Evolutionary conservation across 2,329 filamentous ascomycete genomes (phyloP).

Genomic region (Tolypocladium tropicale): DNA sequence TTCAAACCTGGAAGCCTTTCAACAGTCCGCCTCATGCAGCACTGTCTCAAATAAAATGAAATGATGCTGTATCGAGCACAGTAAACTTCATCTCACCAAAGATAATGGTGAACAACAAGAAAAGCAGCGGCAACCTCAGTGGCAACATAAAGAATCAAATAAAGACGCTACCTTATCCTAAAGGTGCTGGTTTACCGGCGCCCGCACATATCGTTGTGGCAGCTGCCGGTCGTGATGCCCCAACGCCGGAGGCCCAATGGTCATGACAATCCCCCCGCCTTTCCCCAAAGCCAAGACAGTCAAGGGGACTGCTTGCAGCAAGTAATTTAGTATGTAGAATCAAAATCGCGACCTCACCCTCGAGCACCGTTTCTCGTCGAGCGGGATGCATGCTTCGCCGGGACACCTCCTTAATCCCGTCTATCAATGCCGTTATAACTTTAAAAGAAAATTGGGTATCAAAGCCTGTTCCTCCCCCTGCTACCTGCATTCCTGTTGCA

Average conservation of each 20-base stretch:
- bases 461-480: background rate
- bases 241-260: conserved; percentile 8
- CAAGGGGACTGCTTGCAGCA: background rate
- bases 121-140: background rate
- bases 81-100: no score
- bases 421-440: conserved; percentile 2
- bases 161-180: conserved; percentile 7
- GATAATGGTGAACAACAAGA: background rate
- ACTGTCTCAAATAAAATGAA: no score
- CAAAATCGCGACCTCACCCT: background rate
- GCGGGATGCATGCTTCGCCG: background rate
- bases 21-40: no score
- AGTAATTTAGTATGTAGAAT: background rate
- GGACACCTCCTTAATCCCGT: conserved; percentile 1
- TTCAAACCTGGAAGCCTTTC: no score
- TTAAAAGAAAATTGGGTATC: conserved; percentile 7
- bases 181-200: background rate
- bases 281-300: background rate
- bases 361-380: background rate
- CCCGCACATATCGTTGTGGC: background rate
- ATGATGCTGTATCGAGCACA: no score
- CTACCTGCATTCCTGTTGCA: conserved; percentile 21
- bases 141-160: background rate
- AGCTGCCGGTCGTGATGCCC: conserved; percentile 2
- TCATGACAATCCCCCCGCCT: background rate